Percentiles rank a stretch among this genome's conserved stretches.
Conservation (phyloP, 768 basidiomycete species). For the Hysterangium stoloniferum region DNA sequence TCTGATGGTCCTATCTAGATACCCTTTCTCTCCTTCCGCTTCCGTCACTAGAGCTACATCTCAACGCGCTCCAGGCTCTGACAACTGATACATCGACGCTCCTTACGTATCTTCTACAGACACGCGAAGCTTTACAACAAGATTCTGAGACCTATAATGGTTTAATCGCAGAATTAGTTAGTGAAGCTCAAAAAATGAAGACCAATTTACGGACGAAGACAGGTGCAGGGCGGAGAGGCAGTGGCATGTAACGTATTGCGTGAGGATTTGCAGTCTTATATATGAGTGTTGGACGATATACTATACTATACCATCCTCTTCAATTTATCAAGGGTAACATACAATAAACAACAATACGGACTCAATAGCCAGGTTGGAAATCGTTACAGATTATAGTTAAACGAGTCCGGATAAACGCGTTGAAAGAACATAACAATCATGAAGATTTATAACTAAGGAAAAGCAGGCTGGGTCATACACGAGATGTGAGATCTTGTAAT, state of each 20-base stretch:
- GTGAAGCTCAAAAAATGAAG: conserved; percentile 81
- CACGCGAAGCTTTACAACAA: conserved; percentile 74
- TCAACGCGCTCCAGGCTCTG: conserved; percentile 60
- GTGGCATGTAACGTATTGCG: conserved; percentile 28
- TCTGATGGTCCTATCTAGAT: conserved; percentile 36
- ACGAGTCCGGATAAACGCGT: too few species aligned
- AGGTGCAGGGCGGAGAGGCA: conserved; percentile 38
- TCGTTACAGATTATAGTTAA: not conserved
- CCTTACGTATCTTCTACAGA: conserved; percentile 76
- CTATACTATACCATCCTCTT: too few species aligned
- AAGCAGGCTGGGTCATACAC: too few species aligned
- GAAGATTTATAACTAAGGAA: too few species aligned
- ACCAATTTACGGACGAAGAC: conserved; percentile 44
- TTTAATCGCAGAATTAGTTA: conserved; percentile 86
- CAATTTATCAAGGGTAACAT: too few species aligned
- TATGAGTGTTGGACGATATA: too few species aligned
- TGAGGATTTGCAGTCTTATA: not conserved
- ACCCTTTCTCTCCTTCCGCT: conserved; percentile 66
- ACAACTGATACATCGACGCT: conserved; percentile 70
- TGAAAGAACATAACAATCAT: not conserved
- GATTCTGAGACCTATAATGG: conserved; percentile 87
- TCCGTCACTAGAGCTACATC: conserved; percentile 52
- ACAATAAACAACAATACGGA: conserved; percentile 1
- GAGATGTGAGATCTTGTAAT: not conserved
- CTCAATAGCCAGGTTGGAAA: not conserved